These are phyloP conservation scores for Verticillium dahliae DNA, from an alignment of 2,329 filamentous ascomycete species.

Conservation along the genomic window DNA sequence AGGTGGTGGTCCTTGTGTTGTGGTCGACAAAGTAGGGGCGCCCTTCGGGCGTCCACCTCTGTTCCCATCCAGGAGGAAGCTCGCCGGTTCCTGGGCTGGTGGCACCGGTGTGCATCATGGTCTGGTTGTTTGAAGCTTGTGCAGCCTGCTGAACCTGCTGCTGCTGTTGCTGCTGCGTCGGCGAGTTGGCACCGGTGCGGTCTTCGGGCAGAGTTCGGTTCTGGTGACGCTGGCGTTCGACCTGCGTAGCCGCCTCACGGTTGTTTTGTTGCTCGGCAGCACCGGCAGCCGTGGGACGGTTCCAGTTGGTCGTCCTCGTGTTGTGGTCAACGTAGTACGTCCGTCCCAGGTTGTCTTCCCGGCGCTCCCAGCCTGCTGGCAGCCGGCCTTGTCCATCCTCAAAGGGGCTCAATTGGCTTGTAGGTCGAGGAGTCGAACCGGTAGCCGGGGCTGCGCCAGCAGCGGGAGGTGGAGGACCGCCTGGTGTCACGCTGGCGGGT, in stretches of 20 bases:
- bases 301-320: constrained; percentile 94
- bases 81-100: constrained; percentile 94
- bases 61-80: constrained; percentile 92
- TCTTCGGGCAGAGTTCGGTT: constrained; percentile 95
- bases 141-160: constrained; percentile 25
- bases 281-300: constrained; percentile 74
- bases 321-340: constrained; percentile 99
- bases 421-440: constrained; percentile 16
- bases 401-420: constrained; percentile 71
- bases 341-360: constrained; percentile 88
- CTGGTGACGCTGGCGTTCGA: constrained; percentile 89
- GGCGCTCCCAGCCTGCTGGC: constrained; percentile 89
- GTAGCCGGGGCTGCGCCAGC: constrained; percentile 20
- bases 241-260: constrained; percentile 84
- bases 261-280: constrained; percentile 70
- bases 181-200: constrained; percentile 86
- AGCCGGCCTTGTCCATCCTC: constrained; percentile 92
- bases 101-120: constrained; percentile 91
- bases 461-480: constrained; percentile 13
- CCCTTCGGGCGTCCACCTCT: constrained; percentile 90
- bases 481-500: constrained; percentile 33
- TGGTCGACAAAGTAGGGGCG: constrained; percentile 97
- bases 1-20: constrained; percentile 95
- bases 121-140: constrained; percentile 50
- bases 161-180: constrained; percentile 58